Evolutionary conservation across 495 filamentous ascomycete genomes (phyloP).

Genomic region (Neurospora sp.): DNA sequence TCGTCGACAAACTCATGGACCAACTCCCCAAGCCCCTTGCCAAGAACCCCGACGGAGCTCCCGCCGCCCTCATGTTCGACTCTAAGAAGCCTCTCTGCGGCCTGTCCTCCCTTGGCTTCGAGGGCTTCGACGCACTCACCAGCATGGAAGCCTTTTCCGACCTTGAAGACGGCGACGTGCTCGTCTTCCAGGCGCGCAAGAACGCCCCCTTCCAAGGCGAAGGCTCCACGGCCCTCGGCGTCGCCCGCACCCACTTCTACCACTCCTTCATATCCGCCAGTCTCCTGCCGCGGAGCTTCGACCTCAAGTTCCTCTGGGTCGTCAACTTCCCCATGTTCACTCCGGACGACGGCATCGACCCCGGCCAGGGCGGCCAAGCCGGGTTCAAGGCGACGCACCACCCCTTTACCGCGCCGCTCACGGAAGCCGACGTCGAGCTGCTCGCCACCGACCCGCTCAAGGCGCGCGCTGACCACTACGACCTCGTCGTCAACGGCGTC

Average conservation of each 20-base stretch:
- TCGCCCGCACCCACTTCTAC: slow-evolving; percentile 62
- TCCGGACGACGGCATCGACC: slow-evolving; percentile 53
- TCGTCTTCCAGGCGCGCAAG: slow-evolving; percentile 71
- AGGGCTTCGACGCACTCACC: slow-evolving; percentile 47
- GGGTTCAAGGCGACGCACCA: slow-evolving; percentile 87
- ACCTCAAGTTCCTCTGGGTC: slow-evolving; percentile 72
- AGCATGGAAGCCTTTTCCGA: slow-evolving; percentile 9
- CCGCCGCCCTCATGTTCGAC: slow-evolving; percentile 67
- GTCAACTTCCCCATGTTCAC: slow-evolving; percentile 87
- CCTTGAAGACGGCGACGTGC: slow-evolving; percentile 54
- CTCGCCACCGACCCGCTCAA: slow-evolving; percentile 61
- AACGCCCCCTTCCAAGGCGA: slow-evolving; percentile 44
- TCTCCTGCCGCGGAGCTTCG: slow-evolving; percentile 42
- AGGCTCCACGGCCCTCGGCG: slow-evolving; percentile 72
- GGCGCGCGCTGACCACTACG: slow-evolving; percentile 77
- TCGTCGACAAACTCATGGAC: slow-evolving; percentile 60
- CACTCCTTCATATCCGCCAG: slow-evolving; percentile 49
- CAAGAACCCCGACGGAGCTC: slow-evolving; percentile 57
- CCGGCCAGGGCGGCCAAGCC: slow-evolving; percentile 71
- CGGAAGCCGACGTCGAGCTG: slow-evolving; percentile 60
- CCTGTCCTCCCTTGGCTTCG: slow-evolving; percentile 64
- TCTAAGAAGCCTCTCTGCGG: slow-evolving; percentile 59
- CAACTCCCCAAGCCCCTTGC: slow-evolving; percentile 50
- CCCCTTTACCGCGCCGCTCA: slow-evolving; percentile 85
- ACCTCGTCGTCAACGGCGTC: slow-evolving; percentile 90